phyloP scores from a whole-genome alignment of 306 rosid genomes.

The Carpinus fangiana region DNA sequence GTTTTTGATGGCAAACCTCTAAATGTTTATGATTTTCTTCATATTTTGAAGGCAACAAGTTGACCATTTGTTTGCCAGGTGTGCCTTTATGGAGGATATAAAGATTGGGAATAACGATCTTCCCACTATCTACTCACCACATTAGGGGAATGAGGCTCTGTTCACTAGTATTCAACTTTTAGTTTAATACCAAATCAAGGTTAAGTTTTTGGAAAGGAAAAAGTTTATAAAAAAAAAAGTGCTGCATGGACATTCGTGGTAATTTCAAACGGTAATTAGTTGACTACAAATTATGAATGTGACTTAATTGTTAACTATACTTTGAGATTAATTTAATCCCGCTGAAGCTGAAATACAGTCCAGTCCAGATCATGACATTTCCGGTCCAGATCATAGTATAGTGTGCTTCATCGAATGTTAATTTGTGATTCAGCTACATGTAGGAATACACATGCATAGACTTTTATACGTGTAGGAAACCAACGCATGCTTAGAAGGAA shows the following conservation, averaged over 20 bases:
- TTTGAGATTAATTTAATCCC: not conserved
- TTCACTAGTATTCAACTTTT: too few relatives aligned
- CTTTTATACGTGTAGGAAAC: not conserved
- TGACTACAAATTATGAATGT: too few relatives aligned
- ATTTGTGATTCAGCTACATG: not conserved
- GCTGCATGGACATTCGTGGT: too few relatives aligned
- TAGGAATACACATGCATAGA: not conserved
- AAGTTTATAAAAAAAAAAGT: too few relatives aligned
- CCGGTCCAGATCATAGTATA: not conserved
- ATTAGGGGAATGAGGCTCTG: too few relatives aligned
- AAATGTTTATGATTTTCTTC: not conserved
- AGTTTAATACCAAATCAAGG: too few relatives aligned
- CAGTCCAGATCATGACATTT: not conserved
- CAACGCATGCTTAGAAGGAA: too few relatives aligned
- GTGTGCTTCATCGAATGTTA: not conserved
- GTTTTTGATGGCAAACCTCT: not conserved
- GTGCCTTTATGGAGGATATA: not conserved
- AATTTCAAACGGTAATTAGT: too few relatives aligned
- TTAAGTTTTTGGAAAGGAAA: too few relatives aligned
- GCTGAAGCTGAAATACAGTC: not conserved
- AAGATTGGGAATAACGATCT: not conserved
- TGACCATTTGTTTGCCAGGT: not conserved
- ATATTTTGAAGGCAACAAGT: not conserved
- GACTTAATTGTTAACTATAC: too few relatives aligned
- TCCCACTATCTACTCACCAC: not conserved